Evolutionary conservation across 1,284 basidiomycete species (phyloP).

Genomic region (Pisolithus thermaeus): DNA sequence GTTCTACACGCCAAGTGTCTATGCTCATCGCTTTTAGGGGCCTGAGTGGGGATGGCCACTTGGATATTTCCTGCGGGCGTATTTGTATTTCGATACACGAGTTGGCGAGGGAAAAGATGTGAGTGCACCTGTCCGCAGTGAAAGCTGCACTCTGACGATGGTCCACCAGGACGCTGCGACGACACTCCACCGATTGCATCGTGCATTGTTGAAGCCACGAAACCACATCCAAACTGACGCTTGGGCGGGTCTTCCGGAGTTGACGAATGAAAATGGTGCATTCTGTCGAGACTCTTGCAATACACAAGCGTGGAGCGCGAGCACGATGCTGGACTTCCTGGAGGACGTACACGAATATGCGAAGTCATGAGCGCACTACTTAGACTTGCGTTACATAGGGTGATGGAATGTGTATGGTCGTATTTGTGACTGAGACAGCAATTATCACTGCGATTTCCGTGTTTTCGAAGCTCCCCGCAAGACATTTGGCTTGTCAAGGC

Average conservation of each 20-base stretch:
- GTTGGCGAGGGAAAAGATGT: constrained; percentile 63
- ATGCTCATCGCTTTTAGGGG: constrained; percentile 40
- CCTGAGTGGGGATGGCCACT: constrained; percentile 93
- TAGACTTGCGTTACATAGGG: not conserved
- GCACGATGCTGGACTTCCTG: constrained; percentile 82
- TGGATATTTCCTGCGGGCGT: constrained; percentile 93
- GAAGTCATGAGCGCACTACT: not conserved
- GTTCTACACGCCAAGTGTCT: not conserved
- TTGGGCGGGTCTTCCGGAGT: constrained; percentile 90
- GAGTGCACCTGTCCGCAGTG: constrained; percentile 22
- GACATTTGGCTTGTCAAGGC: constrained; percentile 10
- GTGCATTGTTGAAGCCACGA: constrained; percentile 63
- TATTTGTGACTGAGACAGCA: constrained; percentile 8
- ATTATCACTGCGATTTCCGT: not conserved
- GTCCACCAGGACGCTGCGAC: constrained; percentile 52
- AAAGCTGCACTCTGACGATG: not conserved
- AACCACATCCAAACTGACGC: constrained; percentile 72
- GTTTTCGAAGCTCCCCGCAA: constrained; percentile 3
- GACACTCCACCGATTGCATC: constrained; percentile 78
- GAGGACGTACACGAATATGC: constrained; percentile 53
- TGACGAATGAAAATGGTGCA: constrained; percentile 79
- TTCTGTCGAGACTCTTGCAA: constrained; percentile 84
- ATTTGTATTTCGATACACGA: constrained; percentile 75
- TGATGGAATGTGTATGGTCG: constrained; percentile 7
- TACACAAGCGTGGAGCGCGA: constrained; percentile 91